Evolutionary conservation across 305 asterid species (phyloP).

Genomic region (Solanum hybrid): DNA sequence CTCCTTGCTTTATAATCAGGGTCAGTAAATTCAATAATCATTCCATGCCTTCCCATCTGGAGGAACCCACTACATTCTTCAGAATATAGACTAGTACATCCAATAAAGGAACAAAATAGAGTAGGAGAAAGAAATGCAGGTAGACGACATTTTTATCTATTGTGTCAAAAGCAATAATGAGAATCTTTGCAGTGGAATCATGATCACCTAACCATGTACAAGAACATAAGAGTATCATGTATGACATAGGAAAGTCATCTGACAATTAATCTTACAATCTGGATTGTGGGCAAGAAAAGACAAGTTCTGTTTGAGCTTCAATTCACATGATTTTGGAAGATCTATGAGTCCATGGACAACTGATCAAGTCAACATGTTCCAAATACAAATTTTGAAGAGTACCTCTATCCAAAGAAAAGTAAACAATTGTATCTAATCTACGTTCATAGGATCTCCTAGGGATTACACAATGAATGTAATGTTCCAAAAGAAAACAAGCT

Average conservation of each 20-base stretch:
- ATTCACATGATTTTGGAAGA: neutral
- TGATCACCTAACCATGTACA: neutral
- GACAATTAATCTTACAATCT: neutral
- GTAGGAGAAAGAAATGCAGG: neutral
- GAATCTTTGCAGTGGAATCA: neutral
- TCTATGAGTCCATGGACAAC: neutral
- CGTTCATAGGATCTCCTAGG: neutral
- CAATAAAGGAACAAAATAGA: neutral
- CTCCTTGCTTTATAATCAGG: constrained; percentile 49
- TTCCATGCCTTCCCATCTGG: constrained; percentile 84
- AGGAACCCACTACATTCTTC: neutral
- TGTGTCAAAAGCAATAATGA: neutral
- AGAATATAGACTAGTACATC: neutral
- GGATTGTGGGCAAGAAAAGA: neutral
- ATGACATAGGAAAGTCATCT: neutral
- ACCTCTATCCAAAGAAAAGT: neutral
- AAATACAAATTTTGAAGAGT: neutral
- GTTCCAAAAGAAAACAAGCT: neutral
- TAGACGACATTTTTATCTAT: neutral
- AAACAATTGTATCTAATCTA: neutral
- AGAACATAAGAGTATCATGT: neutral
- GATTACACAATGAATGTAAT: neutral
- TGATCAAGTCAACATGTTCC: neutral
- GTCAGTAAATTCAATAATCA: constrained; percentile 84
- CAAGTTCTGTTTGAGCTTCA: neutral